Conservation (phyloP, 768 basidiomycete genomes). For the Tricholoma sp. region DNA sequence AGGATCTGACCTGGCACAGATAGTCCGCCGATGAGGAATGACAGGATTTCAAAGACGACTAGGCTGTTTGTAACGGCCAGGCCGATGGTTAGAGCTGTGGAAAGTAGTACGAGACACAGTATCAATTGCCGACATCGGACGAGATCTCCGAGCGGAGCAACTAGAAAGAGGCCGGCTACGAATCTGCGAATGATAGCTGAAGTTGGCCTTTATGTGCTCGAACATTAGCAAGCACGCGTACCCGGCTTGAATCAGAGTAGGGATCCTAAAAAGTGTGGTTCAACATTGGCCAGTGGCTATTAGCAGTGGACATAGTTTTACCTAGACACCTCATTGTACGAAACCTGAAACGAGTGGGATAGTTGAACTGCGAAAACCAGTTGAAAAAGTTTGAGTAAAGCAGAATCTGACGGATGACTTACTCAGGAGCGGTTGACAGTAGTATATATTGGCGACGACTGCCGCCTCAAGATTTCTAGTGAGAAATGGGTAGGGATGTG, state of each 20-base stretch:
- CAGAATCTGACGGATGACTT: no score
- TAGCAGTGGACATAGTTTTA: constrained; percentile 8
- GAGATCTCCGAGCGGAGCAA: constrained; percentile 82
- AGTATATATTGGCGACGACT: constrained; percentile 78
- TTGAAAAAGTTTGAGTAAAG: no score
- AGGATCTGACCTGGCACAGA: constrained; percentile 78
- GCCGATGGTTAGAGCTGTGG: constrained; percentile 62
- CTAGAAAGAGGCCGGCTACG: constrained; percentile 64
- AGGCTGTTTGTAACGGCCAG: constrained; percentile 59
- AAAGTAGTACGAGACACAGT: constrained; percentile 48
- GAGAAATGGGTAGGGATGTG: background rate
- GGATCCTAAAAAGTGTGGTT: constrained; percentile 37
- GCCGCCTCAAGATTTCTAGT: background rate
- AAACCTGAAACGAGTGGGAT: constrained; percentile 30
- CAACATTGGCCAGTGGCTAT: constrained; percentile 12
- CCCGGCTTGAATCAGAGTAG: constrained; percentile 68
- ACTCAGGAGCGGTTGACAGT: constrained; percentile 79
- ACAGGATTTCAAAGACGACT: constrained; percentile 57
- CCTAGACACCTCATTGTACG: constrained; percentile 37
- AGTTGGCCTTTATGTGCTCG: constrained; percentile 2
- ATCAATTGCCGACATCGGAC: constrained; percentile 70
- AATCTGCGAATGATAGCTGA: no score
- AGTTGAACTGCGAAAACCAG: constrained; percentile 31
- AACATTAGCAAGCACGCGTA: constrained; percentile 18
- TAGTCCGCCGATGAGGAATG: constrained; percentile 72